phyloP scores from a whole-genome alignment of 2,329 filamentous ascomycete genomes.

The Macrophomina phaseolina region DNA sequence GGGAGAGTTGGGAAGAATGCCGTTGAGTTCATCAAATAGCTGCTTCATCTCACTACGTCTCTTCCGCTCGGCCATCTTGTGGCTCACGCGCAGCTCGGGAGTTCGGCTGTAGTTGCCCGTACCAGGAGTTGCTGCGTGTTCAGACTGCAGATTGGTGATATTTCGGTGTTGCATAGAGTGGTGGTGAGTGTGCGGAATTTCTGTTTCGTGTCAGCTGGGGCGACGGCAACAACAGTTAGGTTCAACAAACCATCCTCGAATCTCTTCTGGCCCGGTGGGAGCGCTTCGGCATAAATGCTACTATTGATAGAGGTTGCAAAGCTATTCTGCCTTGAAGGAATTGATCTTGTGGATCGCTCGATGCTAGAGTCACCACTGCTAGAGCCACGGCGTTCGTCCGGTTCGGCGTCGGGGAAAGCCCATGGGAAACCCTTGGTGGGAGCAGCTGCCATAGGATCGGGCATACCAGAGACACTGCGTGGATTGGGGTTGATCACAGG shows the following conservation, averaged over 20 bases:
- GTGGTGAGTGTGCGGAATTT: conserved; percentile 65
- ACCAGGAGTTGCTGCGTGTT: conserved; percentile 61
- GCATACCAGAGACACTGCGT: conserved; percentile 67
- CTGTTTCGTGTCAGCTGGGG: conserved; percentile 39
- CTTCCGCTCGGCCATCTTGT: conserved; percentile 85
- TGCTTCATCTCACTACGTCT: conserved; percentile 88
- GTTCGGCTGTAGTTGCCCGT: conserved; percentile 82
- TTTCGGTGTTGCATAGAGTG: conserved; percentile 78
- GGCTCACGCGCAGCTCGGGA: conserved; percentile 79
- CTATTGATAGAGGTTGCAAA: conserved; percentile 79
- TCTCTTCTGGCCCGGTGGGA: conserved; percentile 74
- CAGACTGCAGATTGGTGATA: conserved; percentile 68
- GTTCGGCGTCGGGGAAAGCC: conserved; percentile 79
- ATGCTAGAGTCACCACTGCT: conserved; percentile 56
- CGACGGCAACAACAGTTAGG: neutral
- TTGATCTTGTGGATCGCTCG: conserved; percentile 57
- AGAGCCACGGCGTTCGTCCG: conserved; percentile 54
- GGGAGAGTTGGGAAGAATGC: conserved; percentile 78
- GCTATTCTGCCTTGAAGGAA: conserved; percentile 75
- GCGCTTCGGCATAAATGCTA: conserved; percentile 76
- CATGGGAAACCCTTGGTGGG: conserved; percentile 83
- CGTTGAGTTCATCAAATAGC: conserved; percentile 79
- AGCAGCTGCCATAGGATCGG: conserved; percentile 70
- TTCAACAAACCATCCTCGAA: conserved; percentile 65
- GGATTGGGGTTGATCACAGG: conserved; percentile 75